phyloP scores from a whole-genome alignment of 495 filamentous ascomycete genomes.

The Cladorrhinum samala region DNA sequence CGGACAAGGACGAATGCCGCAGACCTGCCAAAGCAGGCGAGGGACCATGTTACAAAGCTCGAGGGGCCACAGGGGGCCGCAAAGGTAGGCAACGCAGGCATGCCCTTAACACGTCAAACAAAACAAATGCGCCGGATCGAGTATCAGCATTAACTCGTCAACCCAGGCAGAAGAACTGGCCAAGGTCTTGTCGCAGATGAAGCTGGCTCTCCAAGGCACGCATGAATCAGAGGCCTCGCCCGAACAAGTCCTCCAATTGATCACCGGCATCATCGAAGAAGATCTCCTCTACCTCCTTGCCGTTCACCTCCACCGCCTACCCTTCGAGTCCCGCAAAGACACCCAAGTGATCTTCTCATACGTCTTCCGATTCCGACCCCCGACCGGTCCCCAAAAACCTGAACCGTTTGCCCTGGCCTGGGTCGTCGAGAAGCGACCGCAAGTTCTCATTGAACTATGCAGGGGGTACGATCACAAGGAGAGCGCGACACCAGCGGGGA shows the following conservation, averaged over 20 bases:
- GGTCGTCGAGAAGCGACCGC: slow-evolving; percentile 74
- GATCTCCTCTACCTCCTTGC: slow-evolving; percentile 82
- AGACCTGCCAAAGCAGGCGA: slow-evolving; percentile 48
- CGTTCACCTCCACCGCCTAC: slow-evolving; percentile 67
- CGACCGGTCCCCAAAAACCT: slow-evolving; percentile 47
- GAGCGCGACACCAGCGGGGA: slow-evolving; percentile 88
- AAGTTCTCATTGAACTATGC: slow-evolving; percentile 82
- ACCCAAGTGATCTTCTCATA: slow-evolving; percentile 85
- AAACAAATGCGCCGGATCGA: slow-evolving; percentile 3
- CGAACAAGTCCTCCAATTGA: slow-evolving; percentile 75
- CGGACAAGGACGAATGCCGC: slow-evolving; percentile 50
- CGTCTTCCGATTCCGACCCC: slow-evolving; percentile 72
- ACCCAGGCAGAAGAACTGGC: slow-evolving; percentile 48
- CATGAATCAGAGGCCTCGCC: slow-evolving; percentile 77
- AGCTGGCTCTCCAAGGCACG: slow-evolving; percentile 75
- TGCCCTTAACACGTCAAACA: slow-evolving; percentile 16
- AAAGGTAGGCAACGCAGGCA: too few species aligned
- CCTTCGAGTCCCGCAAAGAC: slow-evolving; percentile 92
- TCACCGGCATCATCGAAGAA: slow-evolving; percentile 75
- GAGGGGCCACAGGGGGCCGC: slow-evolving; percentile 45
- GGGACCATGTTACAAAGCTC: slow-evolving; percentile 48
- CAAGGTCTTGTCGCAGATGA: slow-evolving; percentile 74
- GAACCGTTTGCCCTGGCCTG: slow-evolving; percentile 81
- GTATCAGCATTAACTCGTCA: not conserved
- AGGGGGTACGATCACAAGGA: slow-evolving; percentile 83